Base-by-base conservation (phyloP, 1,284 basidiomycete genomes). In the Leccinum discolor region DNA sequence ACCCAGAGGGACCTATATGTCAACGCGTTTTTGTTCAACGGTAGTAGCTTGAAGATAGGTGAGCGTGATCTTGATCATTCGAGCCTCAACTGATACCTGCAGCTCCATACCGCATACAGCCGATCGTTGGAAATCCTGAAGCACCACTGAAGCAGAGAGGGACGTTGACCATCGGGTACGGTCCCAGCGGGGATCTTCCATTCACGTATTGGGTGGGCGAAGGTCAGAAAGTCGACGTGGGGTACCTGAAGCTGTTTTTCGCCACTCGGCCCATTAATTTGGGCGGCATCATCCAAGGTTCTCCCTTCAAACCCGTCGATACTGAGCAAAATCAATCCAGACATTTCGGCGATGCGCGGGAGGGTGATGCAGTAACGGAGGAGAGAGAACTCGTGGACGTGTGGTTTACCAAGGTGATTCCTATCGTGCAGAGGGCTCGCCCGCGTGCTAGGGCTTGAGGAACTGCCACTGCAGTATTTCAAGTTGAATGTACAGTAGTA, bases 21-120 rank as follows among this genome's bases (percentile, higher is more conserved):
- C 8, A 73, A 73, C 8, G 70, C 50, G 2, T 74, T 73, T 60
- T n/a, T 72, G 38, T 74, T 73, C 21, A 75, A 73, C 10, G 61
- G 65, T 47, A 64, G 62, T 12, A 65, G 59, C 40, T 57, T 71
- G 50, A 63, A 61, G 16, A 73, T 73, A 52, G 52, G 72, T 71
- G 21, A 52, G 65, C 7, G 18, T 26, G 21, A 12, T 14, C 11
- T 4, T 3, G 0, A 23, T 18, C 5, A 21, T 18, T 2, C 3
- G 2, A 54, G 52, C 21, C 12, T 54, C 12, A 47, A n/a, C 44
- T 47, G n/a, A 47, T 47, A 47, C 5, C 10, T 11, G 1, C 59
- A 72, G 71, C 16, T 1, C 52, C 56, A 5, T 73, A 64, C 56
- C 66, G 67, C 52, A 69, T 44, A 8, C 70, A 68, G 16, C 2